These are phyloP conservation scores for Cercospora citrullina DNA, from an alignment of 2,329 filamentous ascomycete species.

Conservation along the genomic window DNA sequence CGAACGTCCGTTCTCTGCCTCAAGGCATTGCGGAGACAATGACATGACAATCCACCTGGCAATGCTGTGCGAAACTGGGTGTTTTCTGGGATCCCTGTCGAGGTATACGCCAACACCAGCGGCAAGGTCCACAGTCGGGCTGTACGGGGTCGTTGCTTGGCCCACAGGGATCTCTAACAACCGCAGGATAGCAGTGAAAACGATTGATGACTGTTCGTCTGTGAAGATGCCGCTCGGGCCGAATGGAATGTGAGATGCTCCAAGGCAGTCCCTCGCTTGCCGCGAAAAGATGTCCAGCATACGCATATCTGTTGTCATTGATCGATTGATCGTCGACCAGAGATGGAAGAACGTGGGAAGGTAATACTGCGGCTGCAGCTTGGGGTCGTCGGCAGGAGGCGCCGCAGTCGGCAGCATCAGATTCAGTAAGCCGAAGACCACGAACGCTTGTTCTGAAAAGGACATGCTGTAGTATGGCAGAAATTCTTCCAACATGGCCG, in stretches of 20 bases:
- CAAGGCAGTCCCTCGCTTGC: slow-evolving; percentile 78
- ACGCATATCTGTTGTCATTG: slow-evolving; percentile 79
- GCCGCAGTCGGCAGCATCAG: slow-evolving; percentile 82
- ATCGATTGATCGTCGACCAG: slow-evolving; percentile 90
- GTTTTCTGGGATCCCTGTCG: slow-evolving; percentile 90
- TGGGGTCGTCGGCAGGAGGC: slow-evolving; percentile 66
- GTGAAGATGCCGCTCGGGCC: slow-evolving; percentile 88
- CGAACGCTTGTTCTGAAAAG: slow-evolving; percentile 86
- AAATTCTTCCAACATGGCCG: slow-evolving; percentile 62
- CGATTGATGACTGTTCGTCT: slow-evolving; percentile 82
- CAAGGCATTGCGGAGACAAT: slow-evolving; percentile 77
- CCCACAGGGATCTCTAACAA: slow-evolving; percentile 94
- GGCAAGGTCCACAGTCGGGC: slow-evolving; percentile 72
- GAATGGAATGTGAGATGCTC: slow-evolving; percentile 74
- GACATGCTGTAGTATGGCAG: slow-evolving; percentile 79
- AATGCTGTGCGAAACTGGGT: slow-evolving; percentile 87
- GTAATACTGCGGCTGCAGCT: slow-evolving; percentile 84
- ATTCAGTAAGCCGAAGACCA: slow-evolving; percentile 86
- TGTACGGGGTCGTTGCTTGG: slow-evolving; percentile 91
- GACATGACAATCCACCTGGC: slow-evolving; percentile 93
- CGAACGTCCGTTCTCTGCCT: slow-evolving; percentile 65
- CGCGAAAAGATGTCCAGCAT: slow-evolving; percentile 90
- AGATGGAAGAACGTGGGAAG: slow-evolving; percentile 94
- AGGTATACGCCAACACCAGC: slow-evolving; percentile 82
- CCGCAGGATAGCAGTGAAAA: slow-evolving; percentile 88